Evolutionary conservation across 768 basidiomycete genomes (phyloP), one percentile per base, ranked within the genome.

Genomic region (Suillus clintonianus): DNA sequence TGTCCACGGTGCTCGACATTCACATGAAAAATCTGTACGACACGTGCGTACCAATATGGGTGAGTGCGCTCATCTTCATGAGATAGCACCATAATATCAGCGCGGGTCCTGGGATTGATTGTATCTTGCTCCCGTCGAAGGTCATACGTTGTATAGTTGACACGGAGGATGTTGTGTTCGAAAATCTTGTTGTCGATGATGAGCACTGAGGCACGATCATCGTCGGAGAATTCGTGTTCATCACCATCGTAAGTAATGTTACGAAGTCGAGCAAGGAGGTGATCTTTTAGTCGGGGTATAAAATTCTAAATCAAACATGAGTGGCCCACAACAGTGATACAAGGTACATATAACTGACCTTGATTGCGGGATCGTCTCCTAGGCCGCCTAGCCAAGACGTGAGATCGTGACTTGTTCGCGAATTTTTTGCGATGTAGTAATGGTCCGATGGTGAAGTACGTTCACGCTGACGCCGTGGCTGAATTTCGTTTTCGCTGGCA

Each of bases 11-110:
- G 47, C 19, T 63, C n/a, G 2, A 67, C 63, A 13, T 59, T 45
- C 13, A 62, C 41, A 43, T 71, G 71, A 59, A 73, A 82, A 0
- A 79, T 70, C 0, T 76, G 73, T 10, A 79, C 54, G 14, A 80
- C 65, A 8, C 70, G 68, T 1, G 74, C 78, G 69, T 82, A 82
- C 76, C 75, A 78, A 59, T 72, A 81, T 0, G 76, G 78, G 53
- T 82, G 77, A 6, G 43, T 32, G 5, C 57, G 48, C n/a, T 42
- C 60, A 43, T 70, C 61, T 32, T 76, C 71, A 1, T 67, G 64
- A 11, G 73, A 61, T 1, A 72, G 67, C 14, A 79, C 65, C 74
- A 82, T 79, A 48, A 83, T 66, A 53, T 80, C 68, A 14, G 70
- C 43, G 4, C 77, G 72, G 4, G 70, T 72, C 2, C 63, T 58